Evolutionary conservation across 2,329 filamentous ascomycete species (phyloP), one percentile per base, ranked within the genome.

Genomic region (Fonsecaea erecta): DNA sequence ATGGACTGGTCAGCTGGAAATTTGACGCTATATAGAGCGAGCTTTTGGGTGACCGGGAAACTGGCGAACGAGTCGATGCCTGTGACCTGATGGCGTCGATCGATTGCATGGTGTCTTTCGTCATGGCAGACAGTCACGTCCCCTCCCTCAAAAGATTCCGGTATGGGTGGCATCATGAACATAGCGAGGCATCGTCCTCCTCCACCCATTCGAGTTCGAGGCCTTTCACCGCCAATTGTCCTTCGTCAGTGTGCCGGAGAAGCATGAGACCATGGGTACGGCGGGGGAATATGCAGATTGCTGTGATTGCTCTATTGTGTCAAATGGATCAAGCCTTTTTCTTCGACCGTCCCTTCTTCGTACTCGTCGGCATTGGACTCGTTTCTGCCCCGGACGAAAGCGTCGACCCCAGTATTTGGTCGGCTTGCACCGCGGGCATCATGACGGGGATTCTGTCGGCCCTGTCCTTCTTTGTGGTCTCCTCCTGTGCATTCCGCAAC

Each of bases 401-500:
- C 18, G 46, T 46, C 18, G 63, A 34, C 43, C 32, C 52, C 16
- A n/a, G 24, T 28, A 18, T 24, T 5, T 26, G 24, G 8, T 28
- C 52, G 14, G 57, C 55, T 9, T 56, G 53, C 4, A 37, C 34
- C 9, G 34, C 32, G 2, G 55, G 51, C 28, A 59, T 46, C 28
- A 60, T n/a, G 28, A 55, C 18, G 54, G 62, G 54, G 18, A 57
- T 60, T 16, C 43, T 53, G 24, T 56, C 52, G 26, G 40, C 51
- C 46, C 59, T 65, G 12, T 48, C 59, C 28, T 51, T 60, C 14
- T n/a, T 67, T 40, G 12, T 63, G 54, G 52, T 66, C 60, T 60
- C 58, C 16, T 52, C 58, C 37, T 71, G 84, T 26, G 82, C 84
- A 37, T 82, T 77, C 52, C 81, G 81, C 66, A 88, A 75, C 7